These are phyloP conservation scores for Xylaria sp. DNA, from an alignment of 2,329 filamentous ascomycete species.

Conservation along the genomic window DNA sequence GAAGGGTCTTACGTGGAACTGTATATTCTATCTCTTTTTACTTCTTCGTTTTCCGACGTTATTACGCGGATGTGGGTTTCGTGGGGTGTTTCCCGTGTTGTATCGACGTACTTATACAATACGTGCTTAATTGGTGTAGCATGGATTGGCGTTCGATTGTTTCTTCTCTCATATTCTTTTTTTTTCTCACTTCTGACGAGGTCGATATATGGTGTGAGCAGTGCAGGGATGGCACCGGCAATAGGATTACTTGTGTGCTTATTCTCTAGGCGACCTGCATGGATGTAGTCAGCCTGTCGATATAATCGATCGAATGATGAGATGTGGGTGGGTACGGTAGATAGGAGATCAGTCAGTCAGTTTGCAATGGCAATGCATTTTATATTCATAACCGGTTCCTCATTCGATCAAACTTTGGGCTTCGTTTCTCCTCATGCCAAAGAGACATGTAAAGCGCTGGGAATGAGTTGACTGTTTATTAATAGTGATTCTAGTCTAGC, in stretches of 20 bases:
- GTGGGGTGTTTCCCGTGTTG: not conserved
- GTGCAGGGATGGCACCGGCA: not conserved
- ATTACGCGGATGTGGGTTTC: not conserved
- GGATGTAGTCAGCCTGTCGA: constrained; percentile 2
- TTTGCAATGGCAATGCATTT: constrained; percentile 18
- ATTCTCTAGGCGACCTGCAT: not conserved
- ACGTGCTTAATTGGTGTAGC: constrained; percentile 32
- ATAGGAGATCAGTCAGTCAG: constrained; percentile 10
- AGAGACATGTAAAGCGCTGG: not conserved
- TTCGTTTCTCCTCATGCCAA: no score
- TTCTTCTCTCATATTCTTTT: not conserved
- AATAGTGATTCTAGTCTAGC: constrained; percentile 9
- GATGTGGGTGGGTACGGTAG: not conserved
- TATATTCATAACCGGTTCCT: not conserved
- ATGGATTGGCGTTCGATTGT: constrained; percentile 31
- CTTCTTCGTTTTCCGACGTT: not conserved
- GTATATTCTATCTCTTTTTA: constrained; percentile 13
- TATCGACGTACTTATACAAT: constrained; percentile 19
- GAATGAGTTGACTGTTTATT: not conserved
- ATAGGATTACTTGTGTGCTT: not conserved
- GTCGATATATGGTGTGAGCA: constrained; percentile 12
- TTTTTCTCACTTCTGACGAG: not conserved
- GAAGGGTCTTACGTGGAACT: constrained; percentile 10
- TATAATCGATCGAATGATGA: constrained; percentile 9
- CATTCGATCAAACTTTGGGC: no score